These are phyloP conservation scores for Ceratocystis albifundus DNA, from an alignment of 2,329 filamentous ascomycete species.

Conservation along the genomic window DNA sequence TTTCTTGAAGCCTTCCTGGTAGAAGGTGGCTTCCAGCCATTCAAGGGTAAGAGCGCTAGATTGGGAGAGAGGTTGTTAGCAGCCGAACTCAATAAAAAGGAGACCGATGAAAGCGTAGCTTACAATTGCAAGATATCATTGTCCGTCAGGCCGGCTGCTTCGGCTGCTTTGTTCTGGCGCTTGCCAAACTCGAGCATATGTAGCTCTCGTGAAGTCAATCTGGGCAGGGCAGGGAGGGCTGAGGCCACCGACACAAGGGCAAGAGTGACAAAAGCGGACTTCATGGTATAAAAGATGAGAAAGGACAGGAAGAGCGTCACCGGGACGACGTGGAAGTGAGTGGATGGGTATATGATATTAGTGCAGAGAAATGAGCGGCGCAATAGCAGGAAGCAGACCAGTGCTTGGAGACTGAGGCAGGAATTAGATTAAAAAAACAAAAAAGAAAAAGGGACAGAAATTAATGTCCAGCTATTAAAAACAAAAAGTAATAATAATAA, in stretches of 20 bases:
- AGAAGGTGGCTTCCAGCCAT: conserved; percentile 62
- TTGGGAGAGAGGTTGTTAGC: too few relatives aligned
- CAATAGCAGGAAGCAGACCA: conserved; percentile 38
- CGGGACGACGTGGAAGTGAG: conserved; percentile 29
- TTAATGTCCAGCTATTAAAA: conserved; percentile 26
- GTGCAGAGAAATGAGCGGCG: conserved; percentile 28
- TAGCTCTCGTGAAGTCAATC: conserved; percentile 36
- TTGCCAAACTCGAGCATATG: conserved; percentile 38
- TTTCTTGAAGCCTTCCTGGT: conserved; percentile 56
- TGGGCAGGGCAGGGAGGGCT: conserved; percentile 38
- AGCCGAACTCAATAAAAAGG: neutral
- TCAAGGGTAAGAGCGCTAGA: conserved; percentile 55
- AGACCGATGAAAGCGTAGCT: conserved; percentile 26
- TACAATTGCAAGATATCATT: conserved; percentile 50
- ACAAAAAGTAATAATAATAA: conserved; percentile 24
- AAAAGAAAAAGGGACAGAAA: conserved; percentile 28
- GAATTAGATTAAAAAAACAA: conserved; percentile 25
- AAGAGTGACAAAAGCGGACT: conserved; percentile 34
- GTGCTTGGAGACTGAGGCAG: conserved; percentile 34
- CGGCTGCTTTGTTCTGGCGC: conserved; percentile 41
- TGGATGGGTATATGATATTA: neutral
- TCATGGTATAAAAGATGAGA: conserved; percentile 31
- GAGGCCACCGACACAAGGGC: conserved; percentile 37
- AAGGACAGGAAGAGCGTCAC: conserved; percentile 11
- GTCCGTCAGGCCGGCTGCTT: conserved; percentile 39